Conservation (phyloP, 305 asterid genomes). For the Nicotiana rustica region DNA sequence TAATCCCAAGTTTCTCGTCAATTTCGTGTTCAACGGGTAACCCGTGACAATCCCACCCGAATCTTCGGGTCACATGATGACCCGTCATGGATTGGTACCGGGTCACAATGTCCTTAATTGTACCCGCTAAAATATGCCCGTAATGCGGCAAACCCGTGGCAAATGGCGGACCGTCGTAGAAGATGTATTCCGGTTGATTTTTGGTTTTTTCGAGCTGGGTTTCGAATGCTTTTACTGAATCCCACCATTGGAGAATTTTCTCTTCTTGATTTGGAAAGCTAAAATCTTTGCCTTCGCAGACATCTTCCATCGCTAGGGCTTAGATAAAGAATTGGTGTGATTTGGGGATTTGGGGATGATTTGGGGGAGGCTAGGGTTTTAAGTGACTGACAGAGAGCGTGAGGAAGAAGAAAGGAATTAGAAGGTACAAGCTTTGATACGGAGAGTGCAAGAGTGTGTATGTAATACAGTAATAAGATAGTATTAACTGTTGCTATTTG, state of each 20-base stretch:
- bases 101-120: conserved; percentile 92
- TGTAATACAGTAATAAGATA: no score
- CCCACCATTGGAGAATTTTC: conserved; percentile 77
- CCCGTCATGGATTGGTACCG: conserved; percentile 94
- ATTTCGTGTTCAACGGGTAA: conserved; percentile 96
- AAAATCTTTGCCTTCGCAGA: conserved; percentile 91
- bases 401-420: no score
- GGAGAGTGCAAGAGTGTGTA: no score
- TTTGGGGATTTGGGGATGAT: background rate
- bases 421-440: no score
- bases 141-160: conserved; percentile 98
- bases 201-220: conserved; percentile 77
- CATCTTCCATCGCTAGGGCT: conserved; percentile 69
- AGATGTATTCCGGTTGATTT: conserved; percentile 78
- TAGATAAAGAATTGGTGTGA: background rate
- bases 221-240: conserved; percentile 71
- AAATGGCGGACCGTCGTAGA: conserved; percentile 97
- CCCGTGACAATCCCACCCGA: conserved; percentile 99
- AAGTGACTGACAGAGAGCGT: background rate
- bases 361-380: background rate
- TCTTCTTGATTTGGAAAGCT: conserved; percentile 83
- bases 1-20: conserved; percentile 69
- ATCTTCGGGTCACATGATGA: conserved; percentile 91
- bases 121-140: conserved; percentile 93
- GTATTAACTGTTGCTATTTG: no score